phyloP scores from a whole-genome alignment of 2,329 filamentous ascomycete species.

The Cladobotryum protrusum region DNA sequence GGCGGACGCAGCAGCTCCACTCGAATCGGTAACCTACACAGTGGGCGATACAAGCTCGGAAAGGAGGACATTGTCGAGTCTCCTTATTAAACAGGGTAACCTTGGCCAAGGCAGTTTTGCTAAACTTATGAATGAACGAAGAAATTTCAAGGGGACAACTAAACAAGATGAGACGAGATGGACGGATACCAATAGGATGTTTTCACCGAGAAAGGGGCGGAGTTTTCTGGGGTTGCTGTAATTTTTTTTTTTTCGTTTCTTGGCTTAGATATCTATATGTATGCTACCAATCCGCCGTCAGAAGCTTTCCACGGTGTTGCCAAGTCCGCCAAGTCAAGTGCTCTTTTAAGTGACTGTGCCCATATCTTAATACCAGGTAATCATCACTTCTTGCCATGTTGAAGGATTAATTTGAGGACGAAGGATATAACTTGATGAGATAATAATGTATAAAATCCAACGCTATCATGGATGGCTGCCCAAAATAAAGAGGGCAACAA shows the following conservation, averaged over 20 bases:
- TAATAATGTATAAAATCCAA: no score
- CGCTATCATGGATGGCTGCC: no score
- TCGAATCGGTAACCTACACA: slow-evolving; percentile 46
- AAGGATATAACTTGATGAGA: no score
- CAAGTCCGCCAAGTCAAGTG: not conserved
- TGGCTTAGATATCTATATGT: slow-evolving; percentile 4
- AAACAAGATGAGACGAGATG: not conserved
- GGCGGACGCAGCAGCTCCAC: slow-evolving; percentile 45
- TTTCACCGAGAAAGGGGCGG: not conserved
- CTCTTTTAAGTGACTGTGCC: no score
- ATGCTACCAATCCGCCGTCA: not conserved
- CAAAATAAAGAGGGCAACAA: no score
- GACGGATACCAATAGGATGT: slow-evolving; percentile 9
- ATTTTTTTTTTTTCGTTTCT: slow-evolving; percentile 1
- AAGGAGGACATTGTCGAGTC: slow-evolving; percentile 79
- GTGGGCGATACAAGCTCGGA: slow-evolving; percentile 65
- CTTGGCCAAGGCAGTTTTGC: no score
- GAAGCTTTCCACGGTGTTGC: not conserved
- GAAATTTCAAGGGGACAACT: no score
- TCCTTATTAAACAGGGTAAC: slow-evolving; percentile 38
- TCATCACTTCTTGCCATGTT: no score
- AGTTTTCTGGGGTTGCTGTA: slow-evolving; percentile 6
- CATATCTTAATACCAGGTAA: not conserved
- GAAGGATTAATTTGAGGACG: no score
- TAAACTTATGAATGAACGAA: no score